A percentile compares a stretch with the other conserved stretches of the same genome.
Conservation (phyloP, 176 grass and related monocot species). For the Ensete ventricosum region DNA sequence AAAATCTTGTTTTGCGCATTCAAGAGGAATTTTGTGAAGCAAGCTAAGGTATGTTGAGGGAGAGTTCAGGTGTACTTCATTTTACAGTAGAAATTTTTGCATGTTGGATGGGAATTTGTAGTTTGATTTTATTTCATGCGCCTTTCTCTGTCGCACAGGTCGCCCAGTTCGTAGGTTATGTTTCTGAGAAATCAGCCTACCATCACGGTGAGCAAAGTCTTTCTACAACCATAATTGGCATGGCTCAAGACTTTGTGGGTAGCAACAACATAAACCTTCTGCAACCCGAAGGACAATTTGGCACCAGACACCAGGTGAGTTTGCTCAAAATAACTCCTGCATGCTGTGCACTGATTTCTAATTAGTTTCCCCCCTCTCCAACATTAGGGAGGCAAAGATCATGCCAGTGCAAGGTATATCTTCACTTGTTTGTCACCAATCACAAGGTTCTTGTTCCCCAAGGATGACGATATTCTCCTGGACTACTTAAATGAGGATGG, state of each 20-base stretch:
- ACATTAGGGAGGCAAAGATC: conserved; percentile 80
- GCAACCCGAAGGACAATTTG: conserved; percentile 65
- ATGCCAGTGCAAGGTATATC: conserved; percentile 65
- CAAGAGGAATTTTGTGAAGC: conserved; percentile 66
- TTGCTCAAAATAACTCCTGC: not conserved
- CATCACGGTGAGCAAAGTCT: conserved; percentile 81
- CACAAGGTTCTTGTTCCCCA: conserved; percentile 62
- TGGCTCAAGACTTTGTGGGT: conserved; percentile 92
- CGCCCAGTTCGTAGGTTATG: conserved; percentile 81
- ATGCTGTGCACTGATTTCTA: not conserved
- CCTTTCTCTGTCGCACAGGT: conserved; percentile 34
- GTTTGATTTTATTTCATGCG: not conserved
- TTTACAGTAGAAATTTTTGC: too few species aligned
- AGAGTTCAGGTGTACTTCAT: not conserved
- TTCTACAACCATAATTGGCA: conserved; percentile 67
- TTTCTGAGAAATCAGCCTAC: conserved; percentile 84
- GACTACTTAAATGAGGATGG: conserved; percentile 78
- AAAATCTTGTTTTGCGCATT: conserved; percentile 78
- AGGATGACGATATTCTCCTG: conserved; percentile 79
- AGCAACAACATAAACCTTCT: conserved; percentile 84
- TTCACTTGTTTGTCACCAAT: conserved; percentile 44
- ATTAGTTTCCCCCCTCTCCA: conserved; percentile 1
- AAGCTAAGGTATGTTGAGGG: conserved; percentile 47
- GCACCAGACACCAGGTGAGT: conserved; percentile 48
- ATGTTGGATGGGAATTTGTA: too few species aligned